Evolutionary conservation across 805 yeast species (phyloP).

Genomic region (Hanseniaspora lindneri): DNA sequence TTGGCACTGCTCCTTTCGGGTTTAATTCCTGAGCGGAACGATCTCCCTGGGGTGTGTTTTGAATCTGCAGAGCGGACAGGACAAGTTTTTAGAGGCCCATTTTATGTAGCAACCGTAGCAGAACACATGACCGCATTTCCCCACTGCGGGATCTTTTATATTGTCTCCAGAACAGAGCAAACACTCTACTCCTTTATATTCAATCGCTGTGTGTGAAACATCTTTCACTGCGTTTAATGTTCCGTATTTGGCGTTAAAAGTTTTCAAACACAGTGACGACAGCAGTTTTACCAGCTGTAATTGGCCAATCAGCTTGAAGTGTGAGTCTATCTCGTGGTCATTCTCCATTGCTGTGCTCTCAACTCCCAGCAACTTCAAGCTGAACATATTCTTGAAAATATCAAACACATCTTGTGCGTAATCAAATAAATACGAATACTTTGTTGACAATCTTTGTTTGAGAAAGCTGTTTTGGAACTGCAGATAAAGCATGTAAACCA

Average conservation of each 20-base stretch:
- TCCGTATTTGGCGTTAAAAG: not conserved
- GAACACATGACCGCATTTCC: slow-evolving; percentile 83
- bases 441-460: not conserved
- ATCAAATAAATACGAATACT: not conserved
- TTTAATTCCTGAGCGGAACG: slow-evolving; percentile 38
- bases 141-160: slow-evolving; percentile 63
- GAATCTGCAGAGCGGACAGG: slow-evolving; percentile 81
- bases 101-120: slow-evolving; percentile 86
- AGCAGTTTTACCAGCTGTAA: not conserved
- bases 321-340: not conserved
- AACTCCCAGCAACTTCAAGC: not conserved
- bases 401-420: not conserved
- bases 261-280: not conserved
- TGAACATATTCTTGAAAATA: not conserved
- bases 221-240: slow-evolving; percentile 34
- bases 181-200: no score
- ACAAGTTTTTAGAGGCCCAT: slow-evolving; percentile 60
- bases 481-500: not conserved
- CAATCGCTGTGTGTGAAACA: no score
- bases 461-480: not conserved
- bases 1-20: not conserved
- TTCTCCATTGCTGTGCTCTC: not conserved
- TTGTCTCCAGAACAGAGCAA: slow-evolving; percentile 72
- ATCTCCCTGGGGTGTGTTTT: slow-evolving; percentile 37
- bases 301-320: slow-evolving; percentile 3